Conservation (phyloP, 1,284 basidiomycete species). For the Malassezia yamatoensis region DNA sequence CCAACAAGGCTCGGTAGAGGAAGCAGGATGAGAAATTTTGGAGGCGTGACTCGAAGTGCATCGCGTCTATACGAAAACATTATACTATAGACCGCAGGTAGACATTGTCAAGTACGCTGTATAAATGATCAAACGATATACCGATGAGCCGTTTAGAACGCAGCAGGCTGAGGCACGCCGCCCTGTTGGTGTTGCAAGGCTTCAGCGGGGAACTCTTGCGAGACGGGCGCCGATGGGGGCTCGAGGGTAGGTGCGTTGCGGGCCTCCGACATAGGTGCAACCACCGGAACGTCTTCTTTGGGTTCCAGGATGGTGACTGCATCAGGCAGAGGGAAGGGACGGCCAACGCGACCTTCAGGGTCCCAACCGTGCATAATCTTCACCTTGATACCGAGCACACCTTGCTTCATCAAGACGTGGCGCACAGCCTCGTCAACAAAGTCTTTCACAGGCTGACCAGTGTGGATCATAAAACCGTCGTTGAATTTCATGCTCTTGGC, state of each 20-base stretch:
- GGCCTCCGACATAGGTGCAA: constrained; percentile 43
- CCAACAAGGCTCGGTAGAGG: neutral
- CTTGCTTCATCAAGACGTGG: constrained; percentile 96
- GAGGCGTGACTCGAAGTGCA: neutral
- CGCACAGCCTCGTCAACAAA: constrained; percentile 97
- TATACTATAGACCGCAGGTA: constrained; percentile 6
- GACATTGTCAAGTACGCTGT: neutral
- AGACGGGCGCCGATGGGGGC: constrained; percentile 8
- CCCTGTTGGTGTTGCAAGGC: constrained; percentile 4
- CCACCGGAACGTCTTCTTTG: constrained; percentile 55
- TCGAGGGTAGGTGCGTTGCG: constrained; percentile 30
- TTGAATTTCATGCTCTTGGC: constrained; percentile 99
- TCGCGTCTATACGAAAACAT: constrained; percentile 12
- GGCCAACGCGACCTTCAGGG: constrained; percentile 63
- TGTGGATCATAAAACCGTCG: constrained; percentile 99
- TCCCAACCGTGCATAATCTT: constrained; percentile 99
- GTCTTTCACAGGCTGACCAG: constrained; percentile 92
- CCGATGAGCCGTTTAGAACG: constrained; percentile 23
- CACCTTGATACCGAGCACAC: constrained; percentile 99
- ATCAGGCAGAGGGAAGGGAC: constrained; percentile 89
- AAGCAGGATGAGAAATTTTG: constrained; percentile 7
- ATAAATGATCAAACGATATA: neutral
- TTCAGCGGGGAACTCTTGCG: constrained; percentile 13
- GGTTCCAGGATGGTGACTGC: constrained; percentile 83
- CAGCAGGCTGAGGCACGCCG: constrained; percentile 21